Conservation (phyloP, 176 grass and related monocot species). For the Paspalum notatum region DNA sequence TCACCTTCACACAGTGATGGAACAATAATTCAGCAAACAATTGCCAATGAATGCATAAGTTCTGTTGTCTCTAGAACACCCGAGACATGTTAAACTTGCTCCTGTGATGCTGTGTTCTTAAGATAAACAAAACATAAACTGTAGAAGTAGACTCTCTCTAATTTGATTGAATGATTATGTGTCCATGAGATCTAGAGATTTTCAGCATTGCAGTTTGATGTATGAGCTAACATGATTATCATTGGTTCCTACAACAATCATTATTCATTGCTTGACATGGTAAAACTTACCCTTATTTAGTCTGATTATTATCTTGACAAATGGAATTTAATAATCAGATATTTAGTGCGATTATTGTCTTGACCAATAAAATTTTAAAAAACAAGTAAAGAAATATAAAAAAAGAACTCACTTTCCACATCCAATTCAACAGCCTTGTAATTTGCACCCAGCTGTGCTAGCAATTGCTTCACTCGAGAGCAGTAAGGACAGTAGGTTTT, state of each 20-base stretch:
- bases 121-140: background rate
- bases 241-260: background rate
- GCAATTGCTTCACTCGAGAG: slow-evolving; percentile 48
- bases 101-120: background rate
- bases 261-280: background rate
- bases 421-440: slow-evolving; percentile 66
- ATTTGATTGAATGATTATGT: background rate
- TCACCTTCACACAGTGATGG: slow-evolving; percentile 40
- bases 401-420: slow-evolving; percentile 57
- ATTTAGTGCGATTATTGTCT: too few relatives aligned
- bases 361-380: background rate
- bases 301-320: background rate
- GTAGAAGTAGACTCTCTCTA: background rate
- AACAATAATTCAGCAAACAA: background rate
- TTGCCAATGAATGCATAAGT: background rate
- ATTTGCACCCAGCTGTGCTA: slow-evolving; percentile 46
- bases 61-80: background rate
- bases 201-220: background rate
- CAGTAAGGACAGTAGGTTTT: slow-evolving; percentile 59
- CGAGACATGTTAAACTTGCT: background rate
- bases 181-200: background rate
- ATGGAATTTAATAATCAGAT: background rate
- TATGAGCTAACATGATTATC: background rate
- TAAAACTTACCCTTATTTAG: background rate
- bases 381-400: background rate